These are phyloP conservation scores for Neofusicoccum sp. DNA, from an alignment of 2,329 filamentous ascomycete genomes.

Conservation along the genomic window DNA sequence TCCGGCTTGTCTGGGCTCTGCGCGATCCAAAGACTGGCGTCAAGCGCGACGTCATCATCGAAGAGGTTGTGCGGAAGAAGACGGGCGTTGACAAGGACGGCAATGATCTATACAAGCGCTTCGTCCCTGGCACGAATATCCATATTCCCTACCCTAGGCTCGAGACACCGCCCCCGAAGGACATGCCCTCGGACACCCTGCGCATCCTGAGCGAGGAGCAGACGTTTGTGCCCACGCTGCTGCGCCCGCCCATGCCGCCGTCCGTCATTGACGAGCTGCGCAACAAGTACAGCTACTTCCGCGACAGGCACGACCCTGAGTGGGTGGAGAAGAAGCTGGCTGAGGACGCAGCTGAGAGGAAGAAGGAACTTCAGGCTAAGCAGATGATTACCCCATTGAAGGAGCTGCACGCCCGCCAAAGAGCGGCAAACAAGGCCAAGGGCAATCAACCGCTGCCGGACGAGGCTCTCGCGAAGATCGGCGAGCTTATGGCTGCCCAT, in stretches of 20 bases:
- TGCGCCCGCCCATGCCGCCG: slow-evolving; percentile 75
- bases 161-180: slow-evolving; percentile 49
- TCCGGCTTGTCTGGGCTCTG: slow-evolving; percentile 82
- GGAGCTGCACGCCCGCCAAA: slow-evolving; percentile 39
- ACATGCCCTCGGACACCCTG: slow-evolving; percentile 69
- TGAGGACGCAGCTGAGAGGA: slow-evolving; percentile 55
- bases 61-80: slow-evolving; percentile 31
- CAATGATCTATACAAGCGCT: slow-evolving; percentile 36
- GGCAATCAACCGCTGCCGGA: slow-evolving; percentile 40
- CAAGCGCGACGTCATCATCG: slow-evolving; percentile 60
- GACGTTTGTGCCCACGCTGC: slow-evolving; percentile 77
- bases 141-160: slow-evolving; percentile 14
- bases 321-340: slow-evolving; percentile 68
- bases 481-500: slow-evolving; percentile 41
- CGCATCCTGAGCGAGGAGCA: slow-evolving; percentile 73
- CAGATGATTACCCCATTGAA: slow-evolving; percentile 52
- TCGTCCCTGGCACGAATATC: slow-evolving; percentile 38
- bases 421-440: slow-evolving; percentile 24
- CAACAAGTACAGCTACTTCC: slow-evolving; percentile 79
- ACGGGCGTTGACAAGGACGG: slow-evolving; percentile 28
- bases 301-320: slow-evolving; percentile 76
- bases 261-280: slow-evolving; percentile 83
- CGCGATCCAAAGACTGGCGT: slow-evolving; percentile 65
- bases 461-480: slow-evolving; percentile 45
- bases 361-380: slow-evolving; percentile 33